Base-by-base conservation (phyloP, 1,284 basidiomycete species). In the Leccinum solheimii region DNA sequence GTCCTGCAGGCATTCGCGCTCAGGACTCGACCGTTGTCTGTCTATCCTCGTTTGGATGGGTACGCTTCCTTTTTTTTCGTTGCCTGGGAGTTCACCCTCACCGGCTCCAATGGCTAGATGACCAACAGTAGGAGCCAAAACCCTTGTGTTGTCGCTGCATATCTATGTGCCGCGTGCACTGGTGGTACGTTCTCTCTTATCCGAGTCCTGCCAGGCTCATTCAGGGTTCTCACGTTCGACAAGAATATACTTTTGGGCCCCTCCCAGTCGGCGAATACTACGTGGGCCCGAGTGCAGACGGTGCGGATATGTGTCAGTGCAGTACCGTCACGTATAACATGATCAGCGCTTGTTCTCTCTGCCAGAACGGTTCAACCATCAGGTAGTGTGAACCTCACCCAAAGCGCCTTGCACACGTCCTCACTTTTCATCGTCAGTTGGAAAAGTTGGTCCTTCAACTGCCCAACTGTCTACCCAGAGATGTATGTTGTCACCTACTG, bases 81-180 rank as follows among this genome's bases (percentile, higher is more conserved):
- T 21, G 21, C 1, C 10, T 8, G 6, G 14, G 11, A 34, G 14
- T 55, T 56, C 58, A 32, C 13, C 32, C 38, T 57, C 16, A 55
- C 56, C n/a, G 21, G 30, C 48, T 57, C 40, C 21, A 2, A 27
- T 54, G 34, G 19, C 6, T 32, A 78, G 78, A 70, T 77, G 70
- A 14, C 59, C 64, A 79, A 79, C 43, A 71, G 66, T 38, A 58
- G 58, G 10, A 34, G 16, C 11, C 78, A 78, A 55, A 72, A 57
- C 19, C 75, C 78, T 23, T 80, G 78, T 55, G 7, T 70, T 5
- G 61, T 80, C 38, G 52, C 69, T 8, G 72, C 77, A 1, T 78
- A 75, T 64, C 56, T 77, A 4, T 60, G 66, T 53, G 71, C 68
- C 30, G 73, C 62, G 1, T 80, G 78, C 48, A 63, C 62, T 16